Base-by-base conservation (phyloP, 805 yeast genomes). In the Yamadazyma sp. region DNA sequence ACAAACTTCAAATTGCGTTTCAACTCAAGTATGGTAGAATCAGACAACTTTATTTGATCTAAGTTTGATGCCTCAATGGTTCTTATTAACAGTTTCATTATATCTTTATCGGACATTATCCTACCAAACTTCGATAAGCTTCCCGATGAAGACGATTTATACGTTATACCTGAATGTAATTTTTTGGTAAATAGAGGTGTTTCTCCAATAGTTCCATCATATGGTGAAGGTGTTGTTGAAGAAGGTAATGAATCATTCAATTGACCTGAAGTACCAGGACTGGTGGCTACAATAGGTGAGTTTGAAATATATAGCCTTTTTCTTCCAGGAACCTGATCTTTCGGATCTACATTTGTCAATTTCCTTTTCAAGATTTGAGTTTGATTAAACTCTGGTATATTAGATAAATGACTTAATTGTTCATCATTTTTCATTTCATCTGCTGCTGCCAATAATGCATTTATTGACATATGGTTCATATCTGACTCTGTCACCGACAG, bases 11-110 rank as follows among this genome's bases (percentile, higher is more conserved):
- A 37, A 30, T 52, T 55, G 13, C 28, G 28, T 31, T 47, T 51
- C 22, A 64, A 49, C 35, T 64, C 69, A 20, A 52, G 46, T 12
- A 52, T 27, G 5, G 62, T 52, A 10, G 23, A 30, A 9, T 44
- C 34, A 4, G 50, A 43, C 4, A 58, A 36, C 25, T 40, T 44
- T 17, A 62, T 31, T 8, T 48, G 47, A 11, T 52, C 48, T 10
- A 38, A 31, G 13, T 35, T 35, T 11, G 51, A 27, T 11, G 53
- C 53, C 17, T 51, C 55, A 15, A 58, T 37, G 10, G 58, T 35
- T 27, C 36, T 44, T n/a, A 30, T 27, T 13, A 50, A 22, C 40
- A 37, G 40, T 11, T 36, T 38, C 3, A 35, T 24, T 10, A 46
- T 14, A 16, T 40, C 52, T 29, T 21, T 24, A 17, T 42, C 46